Evolutionary conservation across 768 basidiomycete genomes (phyloP), one percentile per base, ranked within the genome.

Genomic region (Tricholoma flavovirens): DNA sequence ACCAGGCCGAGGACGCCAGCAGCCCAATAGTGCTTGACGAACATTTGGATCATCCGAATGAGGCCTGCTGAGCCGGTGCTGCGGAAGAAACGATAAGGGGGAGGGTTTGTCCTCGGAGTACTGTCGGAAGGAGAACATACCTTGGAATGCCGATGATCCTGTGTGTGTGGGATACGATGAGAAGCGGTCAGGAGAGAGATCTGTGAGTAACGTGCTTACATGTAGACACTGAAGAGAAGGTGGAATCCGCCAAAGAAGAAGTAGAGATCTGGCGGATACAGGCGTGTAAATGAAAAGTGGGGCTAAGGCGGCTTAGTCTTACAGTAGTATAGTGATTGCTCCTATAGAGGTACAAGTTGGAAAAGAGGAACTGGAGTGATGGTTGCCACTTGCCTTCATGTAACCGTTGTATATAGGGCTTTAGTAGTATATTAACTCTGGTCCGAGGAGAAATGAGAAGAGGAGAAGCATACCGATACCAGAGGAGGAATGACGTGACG

Each of bases 161-260:
- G 65, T 59, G 69, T 66, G 68, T 26, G 24, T 26, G 24, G 2
- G 70, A 64, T 62, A 49, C 52, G 51, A 49, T 54, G 46, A 66
- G 58, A 65, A 62, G 61, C 60, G 48, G 59, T 62, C 57, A 67
- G 60, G 56, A 63, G 66, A 62, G 64, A 62, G 45, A 65, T 45
- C 50, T 54, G 55, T 45, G 35, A 45, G 33, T 17, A 45, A 62
- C 54, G 60, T 58, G 64, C 86, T 76, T 67, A 90, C 93, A 91
- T 92, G 76, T 98, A 98, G 66, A 91, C 69, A 60, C 89, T 90
- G 76, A 93, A 98, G 40, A 91, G 77, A 59, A 98, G 80, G 74
- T 99, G 94, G 80, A 91, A 98, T 48, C 93, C 96, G 54, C 86
- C 81, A 75, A 99, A 99, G 74, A 98, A 83, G 79, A 98, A 96